A percentile compares a stretch with the other conserved stretches of the same genome.
Evolutionary conservation across 192 early-diverging fungal genomes (phyloP).

Genomic region (Coemansia sp.): DNA sequence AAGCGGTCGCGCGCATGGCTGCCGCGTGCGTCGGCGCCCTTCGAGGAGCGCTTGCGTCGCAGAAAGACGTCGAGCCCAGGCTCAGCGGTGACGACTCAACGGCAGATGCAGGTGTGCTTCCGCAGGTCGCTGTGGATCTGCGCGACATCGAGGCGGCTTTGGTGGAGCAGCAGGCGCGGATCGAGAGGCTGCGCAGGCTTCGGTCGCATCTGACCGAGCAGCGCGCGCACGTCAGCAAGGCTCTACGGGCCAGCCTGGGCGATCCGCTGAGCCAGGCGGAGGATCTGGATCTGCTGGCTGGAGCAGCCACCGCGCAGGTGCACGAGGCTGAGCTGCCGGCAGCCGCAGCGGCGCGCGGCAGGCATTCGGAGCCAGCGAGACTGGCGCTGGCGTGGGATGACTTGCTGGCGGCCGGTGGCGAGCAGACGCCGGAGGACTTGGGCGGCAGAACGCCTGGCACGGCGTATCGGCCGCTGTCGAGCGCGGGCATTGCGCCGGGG

Average conservation of each 20-base stretch:
- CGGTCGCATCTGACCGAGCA: slow-evolving; percentile 32
- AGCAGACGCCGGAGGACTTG: slow-evolving; percentile 9
- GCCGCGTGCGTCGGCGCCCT: slow-evolving; percentile 25
- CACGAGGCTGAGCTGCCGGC: neutral
- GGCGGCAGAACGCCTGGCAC: neutral
- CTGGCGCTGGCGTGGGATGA: slow-evolving; percentile 30
- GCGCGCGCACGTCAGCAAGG: slow-evolving; percentile 3
- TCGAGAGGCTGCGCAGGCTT: slow-evolving; percentile 27
- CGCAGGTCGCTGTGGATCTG: slow-evolving; percentile 2
- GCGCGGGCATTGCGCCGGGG: neutral
- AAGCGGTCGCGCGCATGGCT: slow-evolving; percentile 37
- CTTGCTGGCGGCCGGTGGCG: slow-evolving; percentile 7
- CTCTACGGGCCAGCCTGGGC: neutral
- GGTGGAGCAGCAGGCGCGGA: slow-evolving; percentile 13
- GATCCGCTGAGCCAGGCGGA: neutral
- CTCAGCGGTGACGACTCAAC: neutral
- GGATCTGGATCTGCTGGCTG: neutral
- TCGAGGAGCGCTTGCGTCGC: slow-evolving; percentile 10
- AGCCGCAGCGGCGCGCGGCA: neutral
- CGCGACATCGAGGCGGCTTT: slow-evolving; percentile 9
- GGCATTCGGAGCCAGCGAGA: slow-evolving; percentile 3
- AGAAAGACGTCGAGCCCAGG: neutral
- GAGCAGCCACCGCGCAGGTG: neutral
- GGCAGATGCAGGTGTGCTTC: neutral
- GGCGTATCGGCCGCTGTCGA: neutral